Percentiles rank a stretch among this genome's conserved stretches.
These are phyloP conservation scores for Flaveria robusta DNA, from an alignment of 129 eudicot genomes.

Conservation along the genomic window DNA sequence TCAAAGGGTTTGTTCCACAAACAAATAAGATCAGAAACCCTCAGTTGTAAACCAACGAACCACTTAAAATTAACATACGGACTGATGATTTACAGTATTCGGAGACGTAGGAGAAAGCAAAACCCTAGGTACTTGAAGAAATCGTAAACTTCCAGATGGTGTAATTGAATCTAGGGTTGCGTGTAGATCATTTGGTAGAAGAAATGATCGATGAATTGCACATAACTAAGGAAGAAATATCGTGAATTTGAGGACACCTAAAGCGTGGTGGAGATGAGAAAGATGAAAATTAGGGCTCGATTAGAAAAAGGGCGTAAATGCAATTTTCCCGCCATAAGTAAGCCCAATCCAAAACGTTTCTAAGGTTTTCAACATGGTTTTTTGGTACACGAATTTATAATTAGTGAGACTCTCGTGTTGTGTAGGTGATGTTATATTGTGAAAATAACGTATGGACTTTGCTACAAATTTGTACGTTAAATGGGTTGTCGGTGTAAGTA, in stretches of 20 bases:
- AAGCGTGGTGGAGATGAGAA: constrained; percentile 2
- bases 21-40: constrained; percentile 9
- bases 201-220: constrained; percentile 9
- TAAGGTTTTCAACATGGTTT: not conserved
- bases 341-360: constrained; percentile 19
- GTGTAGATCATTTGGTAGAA: constrained; percentile 12
- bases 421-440: too few species aligned
- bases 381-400: not conserved
- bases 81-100: constrained; percentile 14
- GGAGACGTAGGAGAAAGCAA: constrained; percentile 9
- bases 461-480: too few species aligned
- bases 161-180: constrained; percentile 16
- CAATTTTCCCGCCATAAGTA: constrained; percentile 71
- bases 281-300: constrained; percentile 28
- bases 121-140: constrained; percentile 35
- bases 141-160: constrained; percentile 10
- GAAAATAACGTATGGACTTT: too few species aligned
- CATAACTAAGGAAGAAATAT: constrained; percentile 6
- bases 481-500: too few species aligned
- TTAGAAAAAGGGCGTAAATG: constrained; percentile 24
- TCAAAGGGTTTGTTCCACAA: constrained; percentile 10
- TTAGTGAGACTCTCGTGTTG: not conserved
- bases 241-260: constrained; percentile 25
- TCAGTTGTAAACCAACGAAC: not conserved
- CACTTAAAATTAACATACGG: constrained; percentile 6